Base-by-base conservation (phyloP, 345 rosid genomes). In the Schrenkiella parvula region DNA sequence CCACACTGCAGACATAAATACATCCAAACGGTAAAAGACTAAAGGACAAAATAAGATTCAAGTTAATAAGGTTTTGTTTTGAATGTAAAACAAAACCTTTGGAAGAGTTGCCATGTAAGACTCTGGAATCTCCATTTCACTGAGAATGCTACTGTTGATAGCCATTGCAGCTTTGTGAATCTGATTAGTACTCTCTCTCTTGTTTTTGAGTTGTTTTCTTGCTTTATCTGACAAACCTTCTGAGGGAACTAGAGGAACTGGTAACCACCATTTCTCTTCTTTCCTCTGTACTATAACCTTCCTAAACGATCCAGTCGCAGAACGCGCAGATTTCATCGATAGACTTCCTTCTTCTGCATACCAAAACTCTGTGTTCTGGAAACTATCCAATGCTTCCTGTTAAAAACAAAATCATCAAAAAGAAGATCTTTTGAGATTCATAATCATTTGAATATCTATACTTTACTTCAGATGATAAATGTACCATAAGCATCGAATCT, bases 181-280 rank as follows among this genome's bases (percentile, higher is more conserved):
- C 63, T 95, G 99, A 67, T 78, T 84, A 34, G 91, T 84, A 3
- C 88, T 83, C 61, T 88, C 88, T 1, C 93, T 85, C 75, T 82
- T 87, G 71, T 84, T 81, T 38, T 79, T 66, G 74, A 88, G 78
- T 15, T 83, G 83, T 64, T 86, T 89, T 76, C 84, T 88, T 25
- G 96, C 79, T 54, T 83, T 82, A 60, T 88, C 96, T n/a, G 95
- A 87, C 14, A 95, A 84, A 22, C 98, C 97, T 12, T 66, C 67
- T 3, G 82, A 73, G 19, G 89, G 90, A 66, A 95, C 85, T 15
- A 90, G 86, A 2, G 99, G 96, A 38, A 91, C 76, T 0, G 98
- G 98, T 60, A 91, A 68, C 97, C 98, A 91, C 99, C 99, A 91
- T 78, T 89, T 91, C 78, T 95, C 98, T 37, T 91, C 98, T 64